Conservation (phyloP, 2,329 filamentous ascomycete genomes). For the Chaetomiaceae sp. region DNA sequence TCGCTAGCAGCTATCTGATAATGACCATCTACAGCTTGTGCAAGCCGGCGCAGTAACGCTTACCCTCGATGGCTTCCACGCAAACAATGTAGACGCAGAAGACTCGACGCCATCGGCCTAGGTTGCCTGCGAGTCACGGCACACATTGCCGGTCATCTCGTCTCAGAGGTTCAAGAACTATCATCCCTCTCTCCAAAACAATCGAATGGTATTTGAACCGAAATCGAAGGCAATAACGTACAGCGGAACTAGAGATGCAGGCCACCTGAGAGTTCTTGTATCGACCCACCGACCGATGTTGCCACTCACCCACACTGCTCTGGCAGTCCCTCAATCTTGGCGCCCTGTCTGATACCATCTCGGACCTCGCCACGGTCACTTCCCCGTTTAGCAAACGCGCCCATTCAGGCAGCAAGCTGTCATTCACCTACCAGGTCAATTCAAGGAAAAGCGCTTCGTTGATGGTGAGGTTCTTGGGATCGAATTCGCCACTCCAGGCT, state of each 20-base stretch:
- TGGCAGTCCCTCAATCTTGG: background rate
- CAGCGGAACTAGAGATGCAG: background rate
- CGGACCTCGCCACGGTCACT: background rate
- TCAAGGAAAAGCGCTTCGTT: slow-evolving; percentile 19
- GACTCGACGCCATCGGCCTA: slow-evolving; percentile 16
- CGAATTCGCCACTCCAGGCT: slow-evolving; percentile 20
- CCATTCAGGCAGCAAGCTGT: background rate
- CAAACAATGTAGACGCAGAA: slow-evolving; percentile 40
- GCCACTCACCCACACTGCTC: background rate
- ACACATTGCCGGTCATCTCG: background rate
- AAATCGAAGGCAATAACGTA: slow-evolving; percentile 1
- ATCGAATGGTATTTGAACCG: slow-evolving; percentile 3
- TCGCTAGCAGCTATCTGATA: background rate
- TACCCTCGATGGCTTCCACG: slow-evolving; percentile 74
- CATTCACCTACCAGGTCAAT: slow-evolving; percentile 7
- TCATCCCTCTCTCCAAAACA: background rate
- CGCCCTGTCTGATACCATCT: background rate
- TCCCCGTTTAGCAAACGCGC: background rate
- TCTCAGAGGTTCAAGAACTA: background rate
- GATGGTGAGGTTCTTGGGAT: slow-evolving; percentile 22
- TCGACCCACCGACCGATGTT: background rate
- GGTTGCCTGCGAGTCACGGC: background rate
- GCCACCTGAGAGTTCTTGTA: background rate
- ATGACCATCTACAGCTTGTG: slow-evolving; percentile 57
- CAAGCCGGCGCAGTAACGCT: slow-evolving; percentile 90